These are phyloP conservation scores for Reutealis trisperma DNA, from an alignment of 345 rosid genomes.

Conservation along the genomic window DNA sequence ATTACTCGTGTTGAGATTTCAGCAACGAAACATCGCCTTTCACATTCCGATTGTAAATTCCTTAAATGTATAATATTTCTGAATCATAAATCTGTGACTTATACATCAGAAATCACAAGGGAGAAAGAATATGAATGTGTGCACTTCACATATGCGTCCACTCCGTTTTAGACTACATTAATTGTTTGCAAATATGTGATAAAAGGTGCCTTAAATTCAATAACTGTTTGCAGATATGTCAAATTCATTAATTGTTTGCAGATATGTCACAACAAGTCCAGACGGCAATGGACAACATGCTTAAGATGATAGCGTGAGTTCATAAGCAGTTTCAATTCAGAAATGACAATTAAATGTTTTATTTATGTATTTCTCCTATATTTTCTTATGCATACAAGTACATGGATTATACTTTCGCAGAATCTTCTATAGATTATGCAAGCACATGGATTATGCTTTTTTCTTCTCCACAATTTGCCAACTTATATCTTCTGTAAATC, in stretches of 20 bases:
- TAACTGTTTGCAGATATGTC: slow-evolving; percentile 53
- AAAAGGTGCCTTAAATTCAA: neutral
- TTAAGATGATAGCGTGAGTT: slow-evolving; percentile 78
- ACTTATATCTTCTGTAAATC: neutral
- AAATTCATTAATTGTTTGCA: slow-evolving; percentile 20
- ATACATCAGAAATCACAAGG: neutral
- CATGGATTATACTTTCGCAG: neutral
- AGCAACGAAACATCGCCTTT: too few species aligned
- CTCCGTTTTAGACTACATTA: too few species aligned
- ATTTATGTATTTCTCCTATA: neutral
- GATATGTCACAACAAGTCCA: slow-evolving; percentile 87
- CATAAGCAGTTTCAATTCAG: neutral
- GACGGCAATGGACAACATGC: slow-evolving; percentile 75
- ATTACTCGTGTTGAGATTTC: neutral
- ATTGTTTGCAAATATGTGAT: too few species aligned
- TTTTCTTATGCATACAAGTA: too few species aligned
- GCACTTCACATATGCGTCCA: too few species aligned
- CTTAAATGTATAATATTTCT: too few species aligned
- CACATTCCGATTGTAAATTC: neutral
- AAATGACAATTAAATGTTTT: neutral
- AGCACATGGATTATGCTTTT: neutral
- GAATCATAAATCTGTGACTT: neutral
- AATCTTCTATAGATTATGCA: too few species aligned
- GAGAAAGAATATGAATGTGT: neutral
- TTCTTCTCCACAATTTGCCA: neutral